A percentile compares a stretch with the other conserved stretches of the same genome.
phyloP scores from a whole-genome alignment of 208 protist genomes.

The Crithidia thermophila region DNA sequence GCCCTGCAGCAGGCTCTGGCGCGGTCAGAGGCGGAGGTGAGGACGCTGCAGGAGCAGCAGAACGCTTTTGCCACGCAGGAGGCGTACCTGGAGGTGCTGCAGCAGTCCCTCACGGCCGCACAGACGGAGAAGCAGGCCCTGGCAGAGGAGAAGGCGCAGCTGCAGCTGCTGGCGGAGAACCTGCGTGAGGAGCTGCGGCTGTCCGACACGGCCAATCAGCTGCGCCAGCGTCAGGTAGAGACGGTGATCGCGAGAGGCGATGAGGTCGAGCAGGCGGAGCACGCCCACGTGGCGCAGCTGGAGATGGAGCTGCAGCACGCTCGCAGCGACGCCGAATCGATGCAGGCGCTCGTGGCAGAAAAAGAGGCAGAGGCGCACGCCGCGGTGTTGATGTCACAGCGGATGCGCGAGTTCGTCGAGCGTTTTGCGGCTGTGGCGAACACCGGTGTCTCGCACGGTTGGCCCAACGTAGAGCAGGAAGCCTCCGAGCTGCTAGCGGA shows the following conservation, averaged over 20 bases:
- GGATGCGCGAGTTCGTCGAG: not conserved
- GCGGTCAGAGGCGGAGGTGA: conserved; percentile 14
- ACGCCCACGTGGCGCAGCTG: not conserved
- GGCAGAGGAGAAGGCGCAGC: conserved; percentile 13
- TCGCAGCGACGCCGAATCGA: conserved; percentile 11
- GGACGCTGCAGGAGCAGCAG: conserved; percentile 20
- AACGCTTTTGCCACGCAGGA: not conserved
- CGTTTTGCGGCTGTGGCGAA: too few relatives aligned
- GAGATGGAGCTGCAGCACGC: conserved; percentile 9
- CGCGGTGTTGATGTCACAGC: not conserved
- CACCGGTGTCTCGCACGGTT: not conserved
- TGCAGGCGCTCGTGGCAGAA: not conserved
- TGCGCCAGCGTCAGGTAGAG: conserved; percentile 36
- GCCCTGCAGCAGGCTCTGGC: conserved; percentile 7
- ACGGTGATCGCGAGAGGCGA: not conserved
- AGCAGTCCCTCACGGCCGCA: not conserved
- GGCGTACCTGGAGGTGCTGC: conserved; percentile 15
- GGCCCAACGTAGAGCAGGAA: not conserved
- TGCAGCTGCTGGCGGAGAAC: conserved; percentile 22
- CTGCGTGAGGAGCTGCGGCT: conserved; percentile 31
- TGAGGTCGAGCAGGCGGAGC: conserved; percentile 12
- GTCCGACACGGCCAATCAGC: conserved; percentile 17
- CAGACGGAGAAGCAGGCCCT: conserved; percentile 9
- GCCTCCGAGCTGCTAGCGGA: conserved; percentile 8
- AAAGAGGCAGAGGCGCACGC: not conserved